Conservation (phyloP, 352 stramenopile species). For the Pythium pyrilobum region DNA sequence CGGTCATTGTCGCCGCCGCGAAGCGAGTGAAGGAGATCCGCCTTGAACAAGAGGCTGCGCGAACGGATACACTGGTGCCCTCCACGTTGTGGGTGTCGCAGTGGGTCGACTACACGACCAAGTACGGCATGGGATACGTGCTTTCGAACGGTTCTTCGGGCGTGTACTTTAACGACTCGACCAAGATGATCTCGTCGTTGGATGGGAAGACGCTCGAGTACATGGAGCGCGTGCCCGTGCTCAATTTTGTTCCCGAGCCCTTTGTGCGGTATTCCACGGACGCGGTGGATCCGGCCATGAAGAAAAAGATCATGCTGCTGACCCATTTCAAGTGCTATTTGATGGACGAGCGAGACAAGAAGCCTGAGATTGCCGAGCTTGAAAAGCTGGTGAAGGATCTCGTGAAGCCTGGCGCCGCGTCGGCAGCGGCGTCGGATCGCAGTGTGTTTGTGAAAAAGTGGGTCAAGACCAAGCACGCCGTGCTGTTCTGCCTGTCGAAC, state of each 20-base stretch:
- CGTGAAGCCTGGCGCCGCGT: neutral
- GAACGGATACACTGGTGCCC: conserved; percentile 16
- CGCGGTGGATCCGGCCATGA: conserved; percentile 83
- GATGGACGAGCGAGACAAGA: conserved; percentile 64
- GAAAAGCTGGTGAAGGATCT: conserved; percentile 19
- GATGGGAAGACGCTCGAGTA: conserved; percentile 92
- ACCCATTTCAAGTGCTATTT: conserved; percentile 98
- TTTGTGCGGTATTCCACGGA: conserved; percentile 40
- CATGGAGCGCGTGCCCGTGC: conserved; percentile 82
- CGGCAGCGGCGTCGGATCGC: conserved; percentile 4
- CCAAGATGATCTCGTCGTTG: conserved; percentile 94
- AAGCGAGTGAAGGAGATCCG: conserved; percentile 63
- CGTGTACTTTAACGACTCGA: conserved; percentile 99
- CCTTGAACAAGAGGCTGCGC: conserved; percentile 37
- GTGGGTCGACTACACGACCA: conserved; percentile 99
- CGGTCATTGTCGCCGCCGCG: conserved; percentile 49
- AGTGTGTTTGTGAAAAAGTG: conserved; percentile 98
- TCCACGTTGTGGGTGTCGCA: conserved; percentile 92
- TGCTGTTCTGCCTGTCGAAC: conserved; percentile 97
- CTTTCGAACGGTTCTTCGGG: conserved; percentile 93
- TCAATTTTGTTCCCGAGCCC: conserved; percentile 26
- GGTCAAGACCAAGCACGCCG: conserved; percentile 96
- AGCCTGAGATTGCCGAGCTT: conserved; percentile 17
- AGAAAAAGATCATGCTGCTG: conserved; percentile 98
- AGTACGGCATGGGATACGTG: conserved; percentile 98